These are phyloP conservation scores for Macrophomina pseudophaseolina DNA, from an alignment of 2,329 filamentous ascomycete species.

Conservation along the genomic window DNA sequence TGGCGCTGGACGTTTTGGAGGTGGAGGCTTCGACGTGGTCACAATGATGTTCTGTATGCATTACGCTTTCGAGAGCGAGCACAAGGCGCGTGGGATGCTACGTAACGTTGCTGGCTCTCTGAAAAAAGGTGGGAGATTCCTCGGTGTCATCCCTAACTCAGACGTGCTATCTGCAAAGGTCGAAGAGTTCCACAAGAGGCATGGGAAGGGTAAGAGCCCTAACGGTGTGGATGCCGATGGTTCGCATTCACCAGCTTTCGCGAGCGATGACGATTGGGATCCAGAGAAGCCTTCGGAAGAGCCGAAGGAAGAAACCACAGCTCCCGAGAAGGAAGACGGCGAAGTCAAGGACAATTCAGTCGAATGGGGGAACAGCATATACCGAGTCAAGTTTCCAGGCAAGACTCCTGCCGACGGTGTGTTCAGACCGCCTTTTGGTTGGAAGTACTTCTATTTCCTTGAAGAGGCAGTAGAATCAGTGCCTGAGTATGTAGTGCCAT, in stretches of 20 bases:
- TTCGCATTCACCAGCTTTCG: not conserved
- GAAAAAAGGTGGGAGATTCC: constrained; percentile 92
- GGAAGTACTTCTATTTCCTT: constrained; percentile 97
- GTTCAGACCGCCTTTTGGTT: constrained; percentile 93
- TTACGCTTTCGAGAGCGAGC: constrained; percentile 94
- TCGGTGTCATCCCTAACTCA: constrained; percentile 96
- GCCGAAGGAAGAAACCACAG: constrained; percentile 39
- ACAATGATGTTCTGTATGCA: constrained; percentile 99
- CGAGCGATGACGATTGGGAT: constrained; percentile 50
- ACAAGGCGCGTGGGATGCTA: constrained; percentile 89
- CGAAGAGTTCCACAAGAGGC: constrained; percentile 71
- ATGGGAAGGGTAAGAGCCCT: constrained; percentile 41
- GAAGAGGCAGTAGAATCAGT: constrained; percentile 95
- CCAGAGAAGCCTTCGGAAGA: constrained; percentile 49
- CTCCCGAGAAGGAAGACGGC: constrained; percentile 45
- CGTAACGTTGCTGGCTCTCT: constrained; percentile 87
- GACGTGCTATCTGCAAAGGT: constrained; percentile 84
- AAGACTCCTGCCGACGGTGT: constrained; percentile 83
- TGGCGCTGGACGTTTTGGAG: constrained; percentile 68
- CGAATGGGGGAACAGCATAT: constrained; percentile 93
- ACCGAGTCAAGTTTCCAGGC: constrained; percentile 85
- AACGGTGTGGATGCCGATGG: constrained; percentile 41
- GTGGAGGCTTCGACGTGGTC: constrained; percentile 88
- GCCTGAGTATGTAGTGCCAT: constrained; percentile 96
- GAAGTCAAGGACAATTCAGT: constrained; percentile 54